Evolutionary conservation across 2,329 filamentous ascomycete genomes (phyloP).

Genomic region (Alternaria arbusti): DNA sequence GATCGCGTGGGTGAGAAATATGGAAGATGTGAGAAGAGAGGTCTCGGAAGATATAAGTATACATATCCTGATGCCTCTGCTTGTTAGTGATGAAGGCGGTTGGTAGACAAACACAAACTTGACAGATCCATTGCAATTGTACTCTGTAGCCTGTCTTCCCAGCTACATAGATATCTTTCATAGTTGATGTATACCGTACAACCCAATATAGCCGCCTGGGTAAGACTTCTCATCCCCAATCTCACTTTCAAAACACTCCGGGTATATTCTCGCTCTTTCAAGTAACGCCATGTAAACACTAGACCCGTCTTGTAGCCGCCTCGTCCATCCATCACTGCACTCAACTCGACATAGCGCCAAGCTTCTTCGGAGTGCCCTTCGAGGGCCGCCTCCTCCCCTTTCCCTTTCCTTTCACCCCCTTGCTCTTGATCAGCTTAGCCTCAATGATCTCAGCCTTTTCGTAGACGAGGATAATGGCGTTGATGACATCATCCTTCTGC

Average conservation of each 20-base stretch:
- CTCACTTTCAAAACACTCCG: not conserved
- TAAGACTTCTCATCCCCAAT: too few relatives aligned
- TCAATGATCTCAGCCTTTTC: slow-evolving; percentile 13
- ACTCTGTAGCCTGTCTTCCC: rapidly evolving
- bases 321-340: not conserved
- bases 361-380: slow-evolving; percentile 6
- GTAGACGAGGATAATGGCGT: slow-evolving; percentile 12
- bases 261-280: not conserved
- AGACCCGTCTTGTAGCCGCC: too few relatives aligned
- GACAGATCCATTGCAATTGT: not conserved
- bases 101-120: not conserved
- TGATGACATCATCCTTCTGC: slow-evolving; percentile 5
- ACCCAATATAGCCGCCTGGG: not conserved
- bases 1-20: rapidly evolving
- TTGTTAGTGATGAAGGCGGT: not conserved
- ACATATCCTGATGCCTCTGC: not conserved
- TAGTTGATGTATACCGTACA: not conserved
- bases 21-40: not conserved
- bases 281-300: too few relatives aligned
- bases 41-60: not conserved
- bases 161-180: not conserved
- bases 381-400: slow-evolving; percentile 8
- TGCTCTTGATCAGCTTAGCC: slow-evolving; percentile 10
- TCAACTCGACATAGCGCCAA: not conserved
- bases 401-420: slow-evolving; percentile 7